Evolutionary conservation across 495 filamentous ascomycete genomes (phyloP).

Genomic region (Apiosordaria backusii): DNA sequence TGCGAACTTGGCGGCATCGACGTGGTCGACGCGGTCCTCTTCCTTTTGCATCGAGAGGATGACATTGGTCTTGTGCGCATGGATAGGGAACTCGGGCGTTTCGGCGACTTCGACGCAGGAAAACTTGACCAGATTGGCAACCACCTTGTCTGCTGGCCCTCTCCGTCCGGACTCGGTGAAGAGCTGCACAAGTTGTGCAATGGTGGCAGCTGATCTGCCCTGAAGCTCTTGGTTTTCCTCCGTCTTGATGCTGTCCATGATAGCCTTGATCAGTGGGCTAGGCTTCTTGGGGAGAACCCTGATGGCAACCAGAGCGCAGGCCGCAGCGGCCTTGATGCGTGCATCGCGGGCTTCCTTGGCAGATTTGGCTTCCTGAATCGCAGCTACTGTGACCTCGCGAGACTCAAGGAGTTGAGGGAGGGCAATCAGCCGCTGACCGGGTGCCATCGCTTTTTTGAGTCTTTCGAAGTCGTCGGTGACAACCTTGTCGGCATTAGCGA

Average conservation of each 20-base stretch:
- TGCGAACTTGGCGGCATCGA: conserved; percentile 83
- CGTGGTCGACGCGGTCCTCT: conserved; percentile 89
- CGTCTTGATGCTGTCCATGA: conserved; percentile 96
- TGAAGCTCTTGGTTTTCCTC: conserved; percentile 93
- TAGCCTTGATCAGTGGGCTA: conserved; percentile 80
- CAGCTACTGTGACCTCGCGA: conserved; percentile 59
- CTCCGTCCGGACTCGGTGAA: conserved; percentile 72
- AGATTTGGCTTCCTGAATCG: conserved; percentile 72
- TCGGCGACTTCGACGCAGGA: conserved; percentile 96
- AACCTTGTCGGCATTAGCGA: conserved; percentile 81
- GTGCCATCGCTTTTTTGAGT: conserved; percentile 76
- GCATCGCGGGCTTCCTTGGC: conserved; percentile 80
- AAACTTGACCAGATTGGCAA: conserved; percentile 90
- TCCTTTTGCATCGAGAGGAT: conserved; percentile 94
- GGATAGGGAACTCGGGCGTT: conserved; percentile 87
- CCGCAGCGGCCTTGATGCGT: conserved; percentile 81
- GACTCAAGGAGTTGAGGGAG: conserved; percentile 71
- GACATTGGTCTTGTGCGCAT: conserved; percentile 66
- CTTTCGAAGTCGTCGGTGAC: conserved; percentile 77
- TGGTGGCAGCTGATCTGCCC: conserved; percentile 76
- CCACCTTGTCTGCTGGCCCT: conserved; percentile 87
- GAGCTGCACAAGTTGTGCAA: conserved; percentile 78
- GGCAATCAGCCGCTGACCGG: conserved; percentile 78
- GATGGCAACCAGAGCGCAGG: conserved; percentile 83
- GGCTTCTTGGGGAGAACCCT: conserved; percentile 86